Conservation (phyloP, 805 yeast species). For the Candida ulmi region DNA sequence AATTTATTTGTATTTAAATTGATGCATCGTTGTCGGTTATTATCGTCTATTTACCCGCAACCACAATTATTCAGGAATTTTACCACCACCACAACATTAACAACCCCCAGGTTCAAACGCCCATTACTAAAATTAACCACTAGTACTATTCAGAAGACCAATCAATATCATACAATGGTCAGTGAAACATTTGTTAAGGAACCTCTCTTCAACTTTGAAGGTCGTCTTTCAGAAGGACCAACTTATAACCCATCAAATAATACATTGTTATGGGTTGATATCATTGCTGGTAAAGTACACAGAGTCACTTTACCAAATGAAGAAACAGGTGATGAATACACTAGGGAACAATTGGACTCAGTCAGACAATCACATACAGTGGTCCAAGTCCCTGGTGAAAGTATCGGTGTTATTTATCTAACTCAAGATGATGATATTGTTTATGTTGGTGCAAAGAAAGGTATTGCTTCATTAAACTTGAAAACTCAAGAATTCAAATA, state of each 20-base stretch:
- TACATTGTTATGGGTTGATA: conserved; percentile 40
- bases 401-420: conserved; percentile 70
- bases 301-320: conserved; percentile 17
- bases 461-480: conserved; percentile 54
- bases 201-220: conserved; percentile 15
- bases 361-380: conserved; percentile 30
- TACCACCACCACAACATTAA: too few relatives aligned
- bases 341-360: conserved; percentile 18
- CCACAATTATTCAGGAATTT: too few relatives aligned
- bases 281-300: conserved; percentile 31
- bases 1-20: too few relatives aligned
- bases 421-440: conserved; percentile 46
- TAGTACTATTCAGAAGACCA: neutral
- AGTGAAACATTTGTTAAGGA: conserved; percentile 1
- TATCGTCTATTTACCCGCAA: too few relatives aligned
- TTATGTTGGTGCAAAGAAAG: conserved; percentile 58
- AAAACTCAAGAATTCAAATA: conserved; percentile 30
- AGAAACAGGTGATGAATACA: conserved; percentile 20
- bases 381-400: conserved; percentile 32
- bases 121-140: too few relatives aligned
- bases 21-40: too few relatives aligned
- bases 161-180: neutral
- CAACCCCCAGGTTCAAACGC: too few relatives aligned
- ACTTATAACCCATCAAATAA: conserved; percentile 54
- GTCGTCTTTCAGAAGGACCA: conserved; percentile 61